phyloP scores from a whole-genome alignment of 176 grass and related monocot species.

The Leersia perrieri region DNA sequence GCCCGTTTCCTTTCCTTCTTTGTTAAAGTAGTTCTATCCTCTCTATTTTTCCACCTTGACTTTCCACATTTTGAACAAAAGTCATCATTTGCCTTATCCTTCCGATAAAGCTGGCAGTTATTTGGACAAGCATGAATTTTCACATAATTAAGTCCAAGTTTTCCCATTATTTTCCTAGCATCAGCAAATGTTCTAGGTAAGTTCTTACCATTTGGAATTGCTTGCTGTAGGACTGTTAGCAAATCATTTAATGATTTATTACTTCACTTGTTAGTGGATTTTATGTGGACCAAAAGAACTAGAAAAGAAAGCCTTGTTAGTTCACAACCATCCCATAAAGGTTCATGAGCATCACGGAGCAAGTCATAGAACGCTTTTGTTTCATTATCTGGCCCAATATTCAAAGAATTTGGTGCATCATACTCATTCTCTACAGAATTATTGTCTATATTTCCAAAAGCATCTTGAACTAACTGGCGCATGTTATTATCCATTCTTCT shows the following conservation, averaged over 20 bases:
- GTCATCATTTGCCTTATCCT: not conserved
- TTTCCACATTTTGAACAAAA: not conserved
- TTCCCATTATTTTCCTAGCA: not conserved
- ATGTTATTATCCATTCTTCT: no score
- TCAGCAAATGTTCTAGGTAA: not conserved
- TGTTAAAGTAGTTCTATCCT: not conserved
- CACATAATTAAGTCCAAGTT: not conserved
- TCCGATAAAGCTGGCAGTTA: not conserved
- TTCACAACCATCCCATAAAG: not conserved
- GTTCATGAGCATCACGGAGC: not conserved
- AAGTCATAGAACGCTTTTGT: not conserved
- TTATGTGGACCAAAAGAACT: not conserved
- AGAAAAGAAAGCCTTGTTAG: not conserved
- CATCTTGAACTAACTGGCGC: no score
- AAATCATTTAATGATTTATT: not conserved
- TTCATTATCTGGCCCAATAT: no score
- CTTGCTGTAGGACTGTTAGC: not conserved
- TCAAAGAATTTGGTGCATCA: no score
- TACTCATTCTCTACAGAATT: no score
- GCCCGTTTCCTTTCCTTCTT: not conserved
- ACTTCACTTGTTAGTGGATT: not conserved
- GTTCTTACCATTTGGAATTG: not conserved
- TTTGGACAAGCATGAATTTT: not conserved
- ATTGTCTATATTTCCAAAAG: no score
- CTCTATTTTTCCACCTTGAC: not conserved